These are phyloP conservation scores for Plasmodium gaboni DNA, from an alignment of 169 alveolate species.

Conservation along the genomic window DNA sequence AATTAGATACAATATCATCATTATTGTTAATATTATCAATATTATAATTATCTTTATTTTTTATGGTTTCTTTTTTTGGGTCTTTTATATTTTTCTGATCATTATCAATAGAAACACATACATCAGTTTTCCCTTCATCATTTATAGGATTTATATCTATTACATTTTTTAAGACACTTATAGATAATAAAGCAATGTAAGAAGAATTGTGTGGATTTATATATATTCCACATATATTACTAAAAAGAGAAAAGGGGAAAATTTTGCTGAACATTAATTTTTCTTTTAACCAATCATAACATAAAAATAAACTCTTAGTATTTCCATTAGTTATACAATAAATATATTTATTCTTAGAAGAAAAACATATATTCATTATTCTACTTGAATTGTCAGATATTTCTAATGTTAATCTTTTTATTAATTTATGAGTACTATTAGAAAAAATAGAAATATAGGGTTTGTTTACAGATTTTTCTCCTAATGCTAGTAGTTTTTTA, in stretches of 20 bases:
- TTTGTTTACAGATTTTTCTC: constrained; percentile 56
- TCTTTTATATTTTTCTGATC: not conserved
- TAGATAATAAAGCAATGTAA: constrained; percentile 41
- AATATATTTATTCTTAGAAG: constrained; percentile 69
- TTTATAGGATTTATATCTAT: too few relatives aligned
- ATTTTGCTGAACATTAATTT: constrained; percentile 64
- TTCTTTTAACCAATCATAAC: constrained; percentile 64
- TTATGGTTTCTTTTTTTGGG: not conserved
- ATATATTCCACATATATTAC: constrained; percentile 39
- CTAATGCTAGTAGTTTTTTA: constrained; percentile 59
- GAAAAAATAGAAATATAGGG: constrained; percentile 58
- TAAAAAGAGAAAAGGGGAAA: constrained; percentile 32
- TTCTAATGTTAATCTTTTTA: constrained; percentile 43
- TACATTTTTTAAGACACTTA: not conserved
- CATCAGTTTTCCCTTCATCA: not conserved
- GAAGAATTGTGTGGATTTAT: constrained; percentile 53
- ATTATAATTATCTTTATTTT: not conserved
- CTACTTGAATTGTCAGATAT: constrained; percentile 62
- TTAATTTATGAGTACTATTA: constrained; percentile 13
- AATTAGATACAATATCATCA: not conserved
- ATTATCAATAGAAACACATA: not conserved
- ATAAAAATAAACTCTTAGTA: constrained; percentile 71
- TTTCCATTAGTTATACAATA: constrained; percentile 72
- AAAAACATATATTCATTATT: constrained; percentile 53
- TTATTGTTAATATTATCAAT: not conserved